Percentiles rank a stretch among this genome's conserved stretches.
phyloP scores from a whole-genome alignment of 352 stramenopile genomes.

The Phytopythium oedochilum region DNA sequence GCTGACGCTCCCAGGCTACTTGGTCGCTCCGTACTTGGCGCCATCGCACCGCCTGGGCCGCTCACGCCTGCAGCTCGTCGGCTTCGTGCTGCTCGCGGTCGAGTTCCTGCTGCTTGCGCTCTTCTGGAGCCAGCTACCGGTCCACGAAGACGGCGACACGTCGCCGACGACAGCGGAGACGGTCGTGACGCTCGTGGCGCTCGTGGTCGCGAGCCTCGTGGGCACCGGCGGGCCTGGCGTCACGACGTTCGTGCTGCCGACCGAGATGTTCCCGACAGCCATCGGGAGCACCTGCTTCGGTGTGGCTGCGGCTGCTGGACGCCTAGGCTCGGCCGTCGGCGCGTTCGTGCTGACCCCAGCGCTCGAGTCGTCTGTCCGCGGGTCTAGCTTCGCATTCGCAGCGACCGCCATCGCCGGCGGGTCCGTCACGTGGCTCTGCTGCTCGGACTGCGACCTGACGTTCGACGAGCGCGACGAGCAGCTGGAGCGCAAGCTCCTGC shows the following conservation, averaged over 20 bases:
- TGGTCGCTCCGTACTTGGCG: conserved; percentile 54
- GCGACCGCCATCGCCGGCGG: background rate
- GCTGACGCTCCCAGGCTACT: conserved; percentile 80
- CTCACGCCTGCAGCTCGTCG: conserved; percentile 69
- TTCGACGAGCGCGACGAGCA: conserved; percentile 5
- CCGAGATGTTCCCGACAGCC: conserved; percentile 2
- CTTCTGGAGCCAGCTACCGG: background rate
- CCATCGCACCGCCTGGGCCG: conserved; percentile 67
- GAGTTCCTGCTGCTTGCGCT: background rate
- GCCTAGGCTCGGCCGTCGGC: background rate
- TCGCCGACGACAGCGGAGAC: background rate
- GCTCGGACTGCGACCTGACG: background rate
- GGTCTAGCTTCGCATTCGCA: background rate
- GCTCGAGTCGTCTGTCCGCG: background rate
- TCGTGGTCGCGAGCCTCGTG: background rate
- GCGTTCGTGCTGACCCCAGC: background rate
- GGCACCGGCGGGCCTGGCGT: background rate
- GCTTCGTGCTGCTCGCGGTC: conserved; percentile 27
- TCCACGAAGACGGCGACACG: too few species aligned
- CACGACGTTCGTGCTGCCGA: conserved; percentile 3
- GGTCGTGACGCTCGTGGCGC: background rate
- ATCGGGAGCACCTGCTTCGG: conserved; percentile 1
- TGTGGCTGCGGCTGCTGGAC: background rate
- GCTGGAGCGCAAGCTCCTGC: background rate
- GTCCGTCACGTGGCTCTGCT: background rate